Conservation (phyloP, 2,329 filamentous ascomycete species). For the Fusarium beomiforme region DNA sequence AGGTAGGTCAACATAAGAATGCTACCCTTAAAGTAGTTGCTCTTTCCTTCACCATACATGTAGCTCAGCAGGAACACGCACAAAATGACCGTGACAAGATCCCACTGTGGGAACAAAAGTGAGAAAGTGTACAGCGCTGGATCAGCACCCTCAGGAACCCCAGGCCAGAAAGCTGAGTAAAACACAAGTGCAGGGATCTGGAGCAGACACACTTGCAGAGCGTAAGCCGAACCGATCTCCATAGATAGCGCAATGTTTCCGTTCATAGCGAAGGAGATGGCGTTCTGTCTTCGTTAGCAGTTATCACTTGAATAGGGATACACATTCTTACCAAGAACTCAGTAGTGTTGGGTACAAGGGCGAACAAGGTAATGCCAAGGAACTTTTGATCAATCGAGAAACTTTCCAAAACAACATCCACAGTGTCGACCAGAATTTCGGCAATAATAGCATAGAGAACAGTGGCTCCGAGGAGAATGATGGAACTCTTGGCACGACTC, state of each 20-base stretch:
- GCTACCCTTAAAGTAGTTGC: slow-evolving; percentile 99
- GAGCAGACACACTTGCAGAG: slow-evolving; percentile 92
- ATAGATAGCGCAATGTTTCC: slow-evolving; percentile 98
- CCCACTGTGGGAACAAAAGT: slow-evolving; percentile 97
- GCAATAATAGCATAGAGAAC: slow-evolving; percentile 96
- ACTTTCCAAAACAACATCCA: slow-evolving; percentile 92
- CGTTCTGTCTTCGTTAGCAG: slow-evolving; percentile 69
- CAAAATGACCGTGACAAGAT: slow-evolving; percentile 96
- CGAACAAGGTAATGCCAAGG: slow-evolving; percentile 94
- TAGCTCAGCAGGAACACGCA: slow-evolving; percentile 97
- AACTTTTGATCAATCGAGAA: slow-evolving; percentile 97
- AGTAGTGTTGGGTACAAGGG: slow-evolving; percentile 96
- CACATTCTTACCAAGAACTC: slow-evolving; percentile 82
- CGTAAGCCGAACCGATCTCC: slow-evolving; percentile 98
- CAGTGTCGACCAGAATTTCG: slow-evolving; percentile 95
- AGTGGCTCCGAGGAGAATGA: slow-evolving; percentile 90
- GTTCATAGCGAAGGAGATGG: slow-evolving; percentile 99
- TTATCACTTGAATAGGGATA: not conserved
- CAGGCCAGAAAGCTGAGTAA: slow-evolving; percentile 81
- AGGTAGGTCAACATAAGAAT: slow-evolving; percentile 93
- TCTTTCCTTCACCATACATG: slow-evolving; percentile 98
- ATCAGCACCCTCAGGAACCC: slow-evolving; percentile 50
- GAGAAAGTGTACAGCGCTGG: slow-evolving; percentile 74
- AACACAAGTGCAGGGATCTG: slow-evolving; percentile 94
- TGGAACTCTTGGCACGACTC: slow-evolving; percentile 88